Conservation (phyloP, 2,329 filamentous ascomycete species). For the Chaetomiaceae sp. region DNA sequence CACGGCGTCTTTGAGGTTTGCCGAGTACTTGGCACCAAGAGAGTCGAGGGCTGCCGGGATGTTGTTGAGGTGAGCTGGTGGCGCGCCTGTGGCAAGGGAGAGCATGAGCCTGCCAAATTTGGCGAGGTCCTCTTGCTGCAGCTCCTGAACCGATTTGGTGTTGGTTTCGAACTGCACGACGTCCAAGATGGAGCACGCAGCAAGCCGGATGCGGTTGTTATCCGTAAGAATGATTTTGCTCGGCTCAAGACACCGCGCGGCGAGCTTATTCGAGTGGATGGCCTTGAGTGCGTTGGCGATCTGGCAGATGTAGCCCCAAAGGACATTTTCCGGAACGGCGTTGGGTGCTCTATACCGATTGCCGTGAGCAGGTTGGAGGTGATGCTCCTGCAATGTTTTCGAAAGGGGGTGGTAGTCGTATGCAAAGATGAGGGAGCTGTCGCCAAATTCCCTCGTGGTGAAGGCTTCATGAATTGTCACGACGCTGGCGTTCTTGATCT, state of each 20-base stretch:
- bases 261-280: conserved; percentile 74
- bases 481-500: conserved; percentile 71
- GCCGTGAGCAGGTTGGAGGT: conserved; percentile 49
- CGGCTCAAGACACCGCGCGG: conserved; percentile 77
- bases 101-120: conserved; percentile 80
- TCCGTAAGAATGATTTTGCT: conserved; percentile 87
- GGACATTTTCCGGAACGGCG: conserved; percentile 60
- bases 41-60: conserved; percentile 67
- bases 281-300: conserved; percentile 81
- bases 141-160: conserved; percentile 60
- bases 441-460: conserved; percentile 85
- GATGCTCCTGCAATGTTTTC: conserved; percentile 80
- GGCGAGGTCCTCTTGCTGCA: conserved; percentile 82
- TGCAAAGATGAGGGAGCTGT: conserved; percentile 90
- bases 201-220: conserved; percentile 82
- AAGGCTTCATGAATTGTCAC: conserved; percentile 89
- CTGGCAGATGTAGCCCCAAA: conserved; percentile 92
- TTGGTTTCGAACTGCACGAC: conserved; percentile 72
- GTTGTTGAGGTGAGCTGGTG: conserved; percentile 50
- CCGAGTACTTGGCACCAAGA: conserved; percentile 65
- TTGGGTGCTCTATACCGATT: conserved; percentile 34
- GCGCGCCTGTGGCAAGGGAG: conserved; percentile 67
- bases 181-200: conserved; percentile 82
- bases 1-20: conserved; percentile 71
- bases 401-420: conserved; percentile 89